Percentiles rank a stretch among this genome's conserved stretches.
Conservation (phyloP, 169 alveolate genomes). For the Cryptosporidium canis region DNA sequence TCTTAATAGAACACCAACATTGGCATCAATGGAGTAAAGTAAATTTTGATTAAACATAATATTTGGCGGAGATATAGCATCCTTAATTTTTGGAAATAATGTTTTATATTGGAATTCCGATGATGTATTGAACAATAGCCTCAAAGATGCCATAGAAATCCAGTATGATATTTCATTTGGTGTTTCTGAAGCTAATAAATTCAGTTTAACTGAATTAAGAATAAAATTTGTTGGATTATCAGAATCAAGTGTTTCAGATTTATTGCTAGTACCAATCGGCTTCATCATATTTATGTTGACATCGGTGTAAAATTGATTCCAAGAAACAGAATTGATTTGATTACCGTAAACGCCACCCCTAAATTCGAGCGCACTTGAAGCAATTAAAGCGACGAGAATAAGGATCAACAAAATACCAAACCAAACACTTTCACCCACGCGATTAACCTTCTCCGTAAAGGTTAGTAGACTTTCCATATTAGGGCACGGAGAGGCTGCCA, state of each 20-base stretch:
- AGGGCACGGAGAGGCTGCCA: slow-evolving; percentile 56
- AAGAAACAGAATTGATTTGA: slow-evolving; percentile 9
- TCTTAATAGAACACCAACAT: slow-evolving; percentile 14
- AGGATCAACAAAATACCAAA: not conserved
- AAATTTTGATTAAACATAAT: slow-evolving; percentile 34
- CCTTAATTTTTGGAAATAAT: slow-evolving; percentile 16
- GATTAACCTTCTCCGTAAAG: slow-evolving; percentile 48
- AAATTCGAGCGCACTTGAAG: slow-evolving; percentile 6
- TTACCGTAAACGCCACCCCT: not conserved
- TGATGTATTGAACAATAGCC: slow-evolving; percentile 10
- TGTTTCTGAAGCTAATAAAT: slow-evolving; percentile 3
- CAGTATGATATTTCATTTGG: slow-evolving; percentile 34
- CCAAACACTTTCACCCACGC: slow-evolving; percentile 58
- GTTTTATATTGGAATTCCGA: not conserved
- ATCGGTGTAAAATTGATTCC: slow-evolving; percentile 30
- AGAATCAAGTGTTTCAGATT: not conserved
- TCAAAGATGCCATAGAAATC: slow-evolving; percentile 20
- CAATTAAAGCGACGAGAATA: not conserved
- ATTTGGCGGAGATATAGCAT: not conserved
- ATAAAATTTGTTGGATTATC: not conserved
- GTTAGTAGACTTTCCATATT: slow-evolving; percentile 65
- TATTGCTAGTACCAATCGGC: not conserved
- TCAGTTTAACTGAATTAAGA: not conserved
- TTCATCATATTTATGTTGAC: slow-evolving; percentile 18
- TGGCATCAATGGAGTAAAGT: not conserved